Conservation (phyloP, 208 protist genomes). For the Leishmania martiniquensis region DNA sequence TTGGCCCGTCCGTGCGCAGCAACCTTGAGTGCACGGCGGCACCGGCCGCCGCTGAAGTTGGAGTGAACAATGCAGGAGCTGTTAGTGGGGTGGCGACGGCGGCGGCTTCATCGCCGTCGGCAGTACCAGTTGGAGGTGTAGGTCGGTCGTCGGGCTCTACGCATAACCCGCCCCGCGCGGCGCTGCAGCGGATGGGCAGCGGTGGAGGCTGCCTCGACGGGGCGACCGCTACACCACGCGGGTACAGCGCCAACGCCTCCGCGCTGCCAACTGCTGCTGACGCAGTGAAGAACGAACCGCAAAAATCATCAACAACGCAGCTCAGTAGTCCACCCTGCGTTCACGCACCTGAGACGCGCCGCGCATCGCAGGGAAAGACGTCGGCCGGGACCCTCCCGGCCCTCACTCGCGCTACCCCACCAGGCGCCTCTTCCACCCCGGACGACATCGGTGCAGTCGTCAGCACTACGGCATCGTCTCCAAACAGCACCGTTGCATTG, state of each 20-base stretch:
- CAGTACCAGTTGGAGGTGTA: not conserved
- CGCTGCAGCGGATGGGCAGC: constrained; percentile 22
- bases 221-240: constrained; percentile 12
- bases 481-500: not conserved
- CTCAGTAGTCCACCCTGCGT: not conserved
- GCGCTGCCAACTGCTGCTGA: not conserved
- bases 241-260: constrained; percentile 11
- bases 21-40: constrained; percentile 31
- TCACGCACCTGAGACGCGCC: not conserved
- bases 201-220: not conserved
- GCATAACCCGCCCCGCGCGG: constrained; percentile 15
- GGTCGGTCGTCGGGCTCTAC: constrained; percentile 17
- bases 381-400: constrained; percentile 7
- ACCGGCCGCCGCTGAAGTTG: constrained; percentile 13
- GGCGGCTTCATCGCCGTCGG: not conserved
- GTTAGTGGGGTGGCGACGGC: constrained; percentile 11
- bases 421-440: not conserved
- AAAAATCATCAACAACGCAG: not conserved
- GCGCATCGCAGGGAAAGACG: not conserved
- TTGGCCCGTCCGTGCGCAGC: constrained; percentile 16
- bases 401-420: constrained; percentile 8
- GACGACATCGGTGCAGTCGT: not conserved
- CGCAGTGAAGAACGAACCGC: not conserved
- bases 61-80: constrained; percentile 5
- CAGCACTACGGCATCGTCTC: not conserved